phyloP scores from a whole-genome alignment of 2,329 filamentous ascomycete genomes.

The Pseudocercospora cruenta region DNA sequence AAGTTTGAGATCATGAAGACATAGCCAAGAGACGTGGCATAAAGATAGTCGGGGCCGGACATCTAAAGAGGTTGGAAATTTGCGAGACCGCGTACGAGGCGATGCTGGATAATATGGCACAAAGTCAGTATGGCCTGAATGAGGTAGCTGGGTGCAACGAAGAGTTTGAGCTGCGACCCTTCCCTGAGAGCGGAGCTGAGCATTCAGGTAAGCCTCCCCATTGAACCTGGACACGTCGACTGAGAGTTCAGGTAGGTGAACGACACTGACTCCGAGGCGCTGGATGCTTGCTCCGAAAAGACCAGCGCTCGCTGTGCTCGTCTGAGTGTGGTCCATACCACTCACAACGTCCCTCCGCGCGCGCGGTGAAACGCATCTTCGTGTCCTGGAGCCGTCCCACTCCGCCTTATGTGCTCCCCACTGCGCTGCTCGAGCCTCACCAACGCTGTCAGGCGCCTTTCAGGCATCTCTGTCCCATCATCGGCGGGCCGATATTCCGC shows the following conservation, averaged over 20 bases:
- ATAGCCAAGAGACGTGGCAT: too few species aligned
- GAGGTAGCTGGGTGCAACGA: too few species aligned
- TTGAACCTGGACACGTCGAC: background rate
- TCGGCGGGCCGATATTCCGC: background rate
- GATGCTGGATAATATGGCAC: too few species aligned
- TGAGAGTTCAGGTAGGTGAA: background rate
- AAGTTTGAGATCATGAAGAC: too few species aligned
- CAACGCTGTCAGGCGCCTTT: background rate
- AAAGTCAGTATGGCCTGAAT: too few species aligned
- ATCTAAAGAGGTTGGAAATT: too few species aligned
- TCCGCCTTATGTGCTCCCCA: background rate
- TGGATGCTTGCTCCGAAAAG: background rate
- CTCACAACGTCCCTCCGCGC: background rate
- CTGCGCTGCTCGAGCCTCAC: background rate
- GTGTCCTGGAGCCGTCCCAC: background rate
- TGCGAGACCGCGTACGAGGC: too few species aligned
- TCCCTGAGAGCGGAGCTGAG: too few species aligned
- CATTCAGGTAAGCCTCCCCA: too few species aligned
- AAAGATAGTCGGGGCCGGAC: too few species aligned
- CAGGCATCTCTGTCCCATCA: background rate
- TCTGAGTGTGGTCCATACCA: background rate
- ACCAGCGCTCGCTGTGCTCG: background rate
- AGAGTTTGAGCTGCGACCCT: too few species aligned
- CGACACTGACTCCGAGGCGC: background rate
- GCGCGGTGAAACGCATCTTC: background rate